Percentiles rank a stretch among this genome's conserved stretches.
Evolutionary conservation across 176 grass and related monocot species (phyloP).

Genomic region (Zea luxurians): DNA sequence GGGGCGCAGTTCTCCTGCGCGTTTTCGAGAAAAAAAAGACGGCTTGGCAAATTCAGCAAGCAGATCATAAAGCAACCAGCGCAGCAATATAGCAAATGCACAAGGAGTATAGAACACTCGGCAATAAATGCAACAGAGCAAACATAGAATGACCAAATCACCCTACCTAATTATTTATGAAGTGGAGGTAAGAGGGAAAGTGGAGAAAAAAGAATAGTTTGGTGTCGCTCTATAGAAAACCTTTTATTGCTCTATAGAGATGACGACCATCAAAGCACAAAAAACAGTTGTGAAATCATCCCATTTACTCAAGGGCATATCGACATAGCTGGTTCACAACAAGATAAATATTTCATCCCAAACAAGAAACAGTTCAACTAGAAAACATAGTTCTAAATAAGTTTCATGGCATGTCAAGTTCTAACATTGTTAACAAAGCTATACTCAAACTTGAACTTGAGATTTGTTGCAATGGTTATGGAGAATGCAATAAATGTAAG

Average conservation of each 20-base stretch:
- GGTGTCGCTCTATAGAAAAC: not conserved
- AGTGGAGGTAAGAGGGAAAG: not conserved
- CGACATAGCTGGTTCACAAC: not conserved
- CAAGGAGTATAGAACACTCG: not conserved
- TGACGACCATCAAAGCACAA: not conserved
- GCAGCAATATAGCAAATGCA: not conserved
- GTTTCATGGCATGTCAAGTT: not conserved
- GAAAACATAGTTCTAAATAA: not conserved
- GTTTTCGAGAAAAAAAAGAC: no score
- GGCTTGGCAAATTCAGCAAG: conserved; percentile 6
- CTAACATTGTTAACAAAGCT: not conserved
- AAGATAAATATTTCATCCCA: not conserved
- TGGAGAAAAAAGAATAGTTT: not conserved
- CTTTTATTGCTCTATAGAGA: not conserved
- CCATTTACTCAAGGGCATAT: not conserved
- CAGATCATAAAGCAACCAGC: not conserved
- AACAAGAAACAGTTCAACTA: not conserved
- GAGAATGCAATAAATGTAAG: not conserved
- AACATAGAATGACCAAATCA: not conserved
- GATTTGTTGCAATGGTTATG: not conserved
- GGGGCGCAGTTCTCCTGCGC: no score
- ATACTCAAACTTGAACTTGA: not conserved
- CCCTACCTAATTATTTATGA: not conserved
- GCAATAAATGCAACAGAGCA: not conserved
- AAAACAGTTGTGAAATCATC: not conserved